Percentiles rank a stretch among this genome's conserved stretches.
phyloP scores from a whole-genome alignment of 164 flowering plant genomes.

The Vitis rupestris region DNA sequence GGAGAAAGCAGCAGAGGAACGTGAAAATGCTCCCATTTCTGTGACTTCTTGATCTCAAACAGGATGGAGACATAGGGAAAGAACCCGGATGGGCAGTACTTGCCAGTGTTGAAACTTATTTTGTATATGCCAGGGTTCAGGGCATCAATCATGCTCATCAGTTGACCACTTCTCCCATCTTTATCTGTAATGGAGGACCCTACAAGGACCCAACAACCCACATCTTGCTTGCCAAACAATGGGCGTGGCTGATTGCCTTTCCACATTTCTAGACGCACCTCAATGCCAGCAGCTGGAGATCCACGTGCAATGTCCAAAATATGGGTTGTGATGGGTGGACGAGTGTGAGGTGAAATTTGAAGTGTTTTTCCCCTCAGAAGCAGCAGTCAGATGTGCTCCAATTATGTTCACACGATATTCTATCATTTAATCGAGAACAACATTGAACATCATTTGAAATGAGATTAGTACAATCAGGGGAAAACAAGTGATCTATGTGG shows the following conservation, averaged over 20 bases:
- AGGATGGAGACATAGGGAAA: slow-evolving; percentile 85
- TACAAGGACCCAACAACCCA: slow-evolving; percentile 43
- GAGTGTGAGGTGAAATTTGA: slow-evolving; percentile 41
- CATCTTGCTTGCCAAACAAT: slow-evolving; percentile 30
- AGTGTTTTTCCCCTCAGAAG: slow-evolving; percentile 33
- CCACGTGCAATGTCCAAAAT: slow-evolving; percentile 83
- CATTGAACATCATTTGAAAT: neutral
- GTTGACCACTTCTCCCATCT: slow-evolving; percentile 82
- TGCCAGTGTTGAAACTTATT: slow-evolving; percentile 85
- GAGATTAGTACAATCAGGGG: neutral
- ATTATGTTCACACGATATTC: slow-evolving; percentile 78
- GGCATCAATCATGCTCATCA: slow-evolving; percentile 62
- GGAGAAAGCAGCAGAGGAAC: slow-evolving; percentile 93
- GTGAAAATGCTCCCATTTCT: slow-evolving; percentile 81
- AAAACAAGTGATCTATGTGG: neutral
- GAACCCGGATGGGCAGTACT: slow-evolving; percentile 71
- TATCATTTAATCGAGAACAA: slow-evolving; percentile 32
- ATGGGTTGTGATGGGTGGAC: slow-evolving; percentile 96
- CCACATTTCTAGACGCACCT: slow-evolving; percentile 77
- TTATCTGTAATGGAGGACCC: slow-evolving; percentile 73
- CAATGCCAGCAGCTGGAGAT: slow-evolving; percentile 73
- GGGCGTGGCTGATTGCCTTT: slow-evolving; percentile 44
- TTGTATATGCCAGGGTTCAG: slow-evolving; percentile 68
- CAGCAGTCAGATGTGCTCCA: slow-evolving; percentile 64
- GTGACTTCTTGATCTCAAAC: slow-evolving; percentile 77